Evolutionary conservation across 148 eudicot genomes (phyloP).

Genomic region (Suaeda aralocaspica): DNA sequence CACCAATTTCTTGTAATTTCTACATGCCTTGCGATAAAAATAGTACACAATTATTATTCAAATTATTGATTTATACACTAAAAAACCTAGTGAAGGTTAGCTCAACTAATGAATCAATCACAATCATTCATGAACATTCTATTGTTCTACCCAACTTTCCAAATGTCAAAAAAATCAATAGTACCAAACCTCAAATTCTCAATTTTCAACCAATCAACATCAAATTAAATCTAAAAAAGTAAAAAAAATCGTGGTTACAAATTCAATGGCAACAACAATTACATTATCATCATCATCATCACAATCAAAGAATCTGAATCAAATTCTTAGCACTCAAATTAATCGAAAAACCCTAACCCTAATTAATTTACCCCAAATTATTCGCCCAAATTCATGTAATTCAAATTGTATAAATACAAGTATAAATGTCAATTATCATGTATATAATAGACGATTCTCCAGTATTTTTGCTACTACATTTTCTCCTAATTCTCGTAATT

Average conservation of each 20-base stretch:
- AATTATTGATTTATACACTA: no score
- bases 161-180: neutral
- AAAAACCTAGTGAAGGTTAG: no score
- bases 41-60: no score
- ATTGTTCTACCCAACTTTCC: neutral
- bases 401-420: neutral
- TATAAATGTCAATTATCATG: neutral
- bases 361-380: constrained; percentile 15
- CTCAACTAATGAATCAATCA: neutral
- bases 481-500: constrained; percentile 29
- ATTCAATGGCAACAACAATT: constrained; percentile 14
- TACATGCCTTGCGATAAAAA: no score
- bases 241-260: neutral
- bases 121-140: neutral
- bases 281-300: constrained; percentile 2
- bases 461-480: constrained; percentile 34
- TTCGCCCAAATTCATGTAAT: constrained; percentile 3
- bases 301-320: constrained; percentile 16
- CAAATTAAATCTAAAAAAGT: neutral
- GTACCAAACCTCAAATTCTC: neutral
- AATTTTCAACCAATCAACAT: neutral
- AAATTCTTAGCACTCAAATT: constrained; percentile 15
- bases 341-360: constrained; percentile 1
- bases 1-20: no score
- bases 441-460: constrained; percentile 28